A percentile compares a stretch with the other conserved stretches of the same genome.
Conservation (phyloP, 2,329 filamentous ascomycete genomes). For the Penicillium hordei region DNA sequence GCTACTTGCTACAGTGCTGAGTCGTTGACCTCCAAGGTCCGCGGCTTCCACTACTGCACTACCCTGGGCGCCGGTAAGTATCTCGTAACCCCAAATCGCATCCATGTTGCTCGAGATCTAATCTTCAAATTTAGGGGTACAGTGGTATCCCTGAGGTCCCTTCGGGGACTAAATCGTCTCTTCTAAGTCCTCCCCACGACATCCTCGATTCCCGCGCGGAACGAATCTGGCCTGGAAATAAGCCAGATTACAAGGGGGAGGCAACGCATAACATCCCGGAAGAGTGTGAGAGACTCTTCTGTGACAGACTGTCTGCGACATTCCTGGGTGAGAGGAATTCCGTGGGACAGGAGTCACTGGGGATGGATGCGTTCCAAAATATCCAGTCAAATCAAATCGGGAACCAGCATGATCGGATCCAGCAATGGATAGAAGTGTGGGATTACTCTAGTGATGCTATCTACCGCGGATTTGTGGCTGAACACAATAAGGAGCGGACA, state of each 20-base stretch:
- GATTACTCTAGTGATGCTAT: slow-evolving; percentile 81
- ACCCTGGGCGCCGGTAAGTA: slow-evolving; percentile 74
- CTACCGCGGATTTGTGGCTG: slow-evolving; percentile 81
- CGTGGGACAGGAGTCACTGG: slow-evolving; percentile 76
- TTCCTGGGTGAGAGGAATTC: slow-evolving; percentile 93
- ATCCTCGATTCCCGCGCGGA: slow-evolving; percentile 65
- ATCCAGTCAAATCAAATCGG: slow-evolving; percentile 33
- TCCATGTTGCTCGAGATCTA: slow-evolving; percentile 1
- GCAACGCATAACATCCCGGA: slow-evolving; percentile 94
- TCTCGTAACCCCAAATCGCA: background rate
- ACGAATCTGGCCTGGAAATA: slow-evolving; percentile 45
- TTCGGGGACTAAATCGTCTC: slow-evolving; percentile 80
- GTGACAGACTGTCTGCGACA: slow-evolving; percentile 87
- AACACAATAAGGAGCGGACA: slow-evolving; percentile 67
- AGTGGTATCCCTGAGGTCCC: slow-evolving; percentile 96
- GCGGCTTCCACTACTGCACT: slow-evolving; percentile 94
- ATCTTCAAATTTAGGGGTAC: slow-evolving; percentile 59
- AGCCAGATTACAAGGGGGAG: slow-evolving; percentile 67
- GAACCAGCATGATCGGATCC: slow-evolving; percentile 25
- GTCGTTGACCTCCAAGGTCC: slow-evolving; percentile 64
- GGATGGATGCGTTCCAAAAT: slow-evolving; percentile 67
- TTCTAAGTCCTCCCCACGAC: slow-evolving; percentile 85
- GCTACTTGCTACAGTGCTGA: slow-evolving; percentile 90
- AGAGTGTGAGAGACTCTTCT: slow-evolving; percentile 99
- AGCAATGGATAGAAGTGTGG: slow-evolving; percentile 46